Evolutionary conservation across 2,329 filamentous ascomycete species (phyloP).

Genomic region (Ophidiomyces ophidiicola): DNA sequence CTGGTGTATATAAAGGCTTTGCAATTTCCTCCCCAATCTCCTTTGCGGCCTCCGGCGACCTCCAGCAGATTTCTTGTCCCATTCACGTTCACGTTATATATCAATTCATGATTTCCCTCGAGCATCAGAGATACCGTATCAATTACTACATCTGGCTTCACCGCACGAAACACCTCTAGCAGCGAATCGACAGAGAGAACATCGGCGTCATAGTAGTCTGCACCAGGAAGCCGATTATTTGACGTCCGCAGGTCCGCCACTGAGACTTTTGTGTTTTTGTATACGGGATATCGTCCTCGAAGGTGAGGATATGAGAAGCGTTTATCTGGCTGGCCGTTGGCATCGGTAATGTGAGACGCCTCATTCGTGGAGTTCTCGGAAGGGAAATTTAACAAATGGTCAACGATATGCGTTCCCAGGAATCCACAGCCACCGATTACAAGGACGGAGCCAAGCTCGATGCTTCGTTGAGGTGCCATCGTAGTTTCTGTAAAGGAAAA

Average conservation of each 20-base stretch:
- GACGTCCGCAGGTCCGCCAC: constrained; percentile 62
- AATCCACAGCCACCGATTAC: constrained; percentile 78
- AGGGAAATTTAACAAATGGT: constrained; percentile 54
- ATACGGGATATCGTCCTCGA: constrained; percentile 31
- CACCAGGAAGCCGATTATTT: constrained; percentile 51
- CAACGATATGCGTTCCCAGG: constrained; percentile 69
- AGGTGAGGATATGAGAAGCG: constrained; percentile 29
- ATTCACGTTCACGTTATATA: constrained; percentile 75
- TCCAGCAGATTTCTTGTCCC: constrained; percentile 60
- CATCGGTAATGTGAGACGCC: constrained; percentile 7
- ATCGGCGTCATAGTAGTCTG: constrained; percentile 62
- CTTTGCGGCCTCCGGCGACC: constrained; percentile 57
- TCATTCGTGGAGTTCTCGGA: constrained; percentile 24
- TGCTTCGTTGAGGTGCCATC: constrained; percentile 17
- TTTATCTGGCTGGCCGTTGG: constrained; percentile 22
- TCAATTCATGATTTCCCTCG: constrained; percentile 45
- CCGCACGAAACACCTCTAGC: constrained; percentile 49
- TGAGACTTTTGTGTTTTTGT: constrained; percentile 44
- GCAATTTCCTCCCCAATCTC: constrained; percentile 46
- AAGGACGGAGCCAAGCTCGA: constrained; percentile 55
- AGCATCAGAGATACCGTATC: constrained; percentile 69
- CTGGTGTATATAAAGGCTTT: constrained; percentile 83
- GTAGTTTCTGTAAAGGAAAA: not conserved
- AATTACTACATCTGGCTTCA: constrained; percentile 70
- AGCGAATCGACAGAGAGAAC: constrained; percentile 57